Evolutionary conservation across 345 rosid genomes (phyloP).

Genomic region (Gynandropsis gynandra): DNA sequence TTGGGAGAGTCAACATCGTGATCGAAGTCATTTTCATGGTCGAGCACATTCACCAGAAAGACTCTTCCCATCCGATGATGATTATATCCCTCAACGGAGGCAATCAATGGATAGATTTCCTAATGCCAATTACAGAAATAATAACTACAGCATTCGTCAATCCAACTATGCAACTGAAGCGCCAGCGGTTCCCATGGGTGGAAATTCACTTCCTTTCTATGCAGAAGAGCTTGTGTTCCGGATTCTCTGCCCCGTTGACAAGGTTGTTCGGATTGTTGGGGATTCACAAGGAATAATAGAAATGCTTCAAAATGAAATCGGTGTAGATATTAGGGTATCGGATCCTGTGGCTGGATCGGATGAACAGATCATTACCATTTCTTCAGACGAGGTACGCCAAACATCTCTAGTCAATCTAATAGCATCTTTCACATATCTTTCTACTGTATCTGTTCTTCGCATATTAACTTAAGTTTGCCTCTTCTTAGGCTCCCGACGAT

Average conservation of each 20-base stretch:
- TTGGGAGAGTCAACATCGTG: constrained; percentile 98
- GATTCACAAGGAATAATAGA: constrained; percentile 71
- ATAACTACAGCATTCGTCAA: constrained; percentile 43
- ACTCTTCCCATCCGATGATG: constrained; percentile 65
- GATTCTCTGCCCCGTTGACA: constrained; percentile 86
- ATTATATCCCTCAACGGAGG: constrained; percentile 51
- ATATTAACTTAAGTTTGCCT: constrained; percentile 15
- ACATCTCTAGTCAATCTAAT: not conserved
- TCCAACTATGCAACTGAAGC: constrained; percentile 45
- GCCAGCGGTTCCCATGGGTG: constrained; percentile 43
- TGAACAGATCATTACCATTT: constrained; percentile 75
- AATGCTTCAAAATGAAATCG: constrained; percentile 81
- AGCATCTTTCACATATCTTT: not conserved
- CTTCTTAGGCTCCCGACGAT: constrained; percentile 81
- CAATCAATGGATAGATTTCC: constrained; percentile 54
- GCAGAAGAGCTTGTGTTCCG: constrained; percentile 81
- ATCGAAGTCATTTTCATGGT: constrained; percentile 73
- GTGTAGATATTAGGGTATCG: constrained; percentile 77
- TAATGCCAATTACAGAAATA: constrained; percentile 42
- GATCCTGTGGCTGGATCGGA: constrained; percentile 80
- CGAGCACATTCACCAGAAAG: constrained; percentile 71
- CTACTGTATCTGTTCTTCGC: not conserved
- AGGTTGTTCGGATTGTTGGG: constrained; percentile 60
- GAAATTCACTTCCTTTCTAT: constrained; percentile 45
- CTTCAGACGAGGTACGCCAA: constrained; percentile 81